Percentiles rank a stretch among this genome's conserved stretches.
Conservation (phyloP, 2,329 filamentous ascomycete species). For the Orbilia javanica region DNA sequence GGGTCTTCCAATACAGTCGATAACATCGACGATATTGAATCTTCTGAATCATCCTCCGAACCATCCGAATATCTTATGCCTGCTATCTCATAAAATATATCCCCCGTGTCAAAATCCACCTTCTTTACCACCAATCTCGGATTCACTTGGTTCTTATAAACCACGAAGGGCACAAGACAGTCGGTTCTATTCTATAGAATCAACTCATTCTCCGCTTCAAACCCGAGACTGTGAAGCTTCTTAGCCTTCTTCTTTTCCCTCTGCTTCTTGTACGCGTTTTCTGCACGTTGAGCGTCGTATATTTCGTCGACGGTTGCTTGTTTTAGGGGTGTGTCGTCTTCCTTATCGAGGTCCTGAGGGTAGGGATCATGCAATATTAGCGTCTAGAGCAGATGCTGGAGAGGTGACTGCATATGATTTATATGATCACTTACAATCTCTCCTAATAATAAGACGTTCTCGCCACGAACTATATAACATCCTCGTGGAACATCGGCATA, state of each 20-base stretch:
- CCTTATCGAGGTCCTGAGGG: slow-evolving; percentile 82
- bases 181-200: slow-evolving; percentile 52
- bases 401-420: neutral
- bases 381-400: neutral
- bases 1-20: slow-evolving; percentile 29
- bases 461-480: slow-evolving; percentile 90
- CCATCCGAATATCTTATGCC: neutral
- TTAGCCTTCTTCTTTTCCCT: slow-evolving; percentile 79
- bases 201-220: slow-evolving; percentile 80
- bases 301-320: slow-evolving; percentile 72
- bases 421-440: slow-evolving; percentile 73
- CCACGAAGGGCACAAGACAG: slow-evolving; percentile 30
- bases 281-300: slow-evolving; percentile 78
- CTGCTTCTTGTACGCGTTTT: slow-evolving; percentile 76
- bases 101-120: slow-evolving; percentile 5
- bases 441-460: slow-evolving; percentile 95
- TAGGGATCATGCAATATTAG: neutral
- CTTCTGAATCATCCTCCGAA: slow-evolving; percentile 8
- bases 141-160: slow-evolving; percentile 35
- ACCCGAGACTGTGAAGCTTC: slow-evolving; percentile 82
- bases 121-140: slow-evolving; percentile 22
- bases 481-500: slow-evolving; percentile 89
- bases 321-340: slow-evolving; percentile 85
- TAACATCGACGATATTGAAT: slow-evolving; percentile 11
- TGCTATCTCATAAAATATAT: slow-evolving; percentile 18